Percentiles rank a stretch among this genome's conserved stretches.
Evolutionary conservation across 805 yeast species (phyloP).

Genomic region (Kockiozyma suomiensis): DNA sequence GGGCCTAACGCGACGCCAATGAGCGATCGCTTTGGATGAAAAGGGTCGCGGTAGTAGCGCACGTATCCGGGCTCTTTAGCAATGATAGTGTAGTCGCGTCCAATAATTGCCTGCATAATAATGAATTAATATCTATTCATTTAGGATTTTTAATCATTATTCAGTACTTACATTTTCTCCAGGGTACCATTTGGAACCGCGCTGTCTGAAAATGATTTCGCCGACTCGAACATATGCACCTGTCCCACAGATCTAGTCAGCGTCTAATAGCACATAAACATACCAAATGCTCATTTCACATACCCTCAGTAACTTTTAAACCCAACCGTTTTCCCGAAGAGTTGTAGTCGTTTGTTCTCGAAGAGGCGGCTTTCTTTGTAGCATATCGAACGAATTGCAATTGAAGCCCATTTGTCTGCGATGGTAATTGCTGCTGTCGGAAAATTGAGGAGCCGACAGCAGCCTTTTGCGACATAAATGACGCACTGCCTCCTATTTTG

Average conservation of each 20-base stretch:
- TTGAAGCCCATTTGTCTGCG: neutral
- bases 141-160: neutral
- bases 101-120: conserved; percentile 52
- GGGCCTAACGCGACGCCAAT: conserved; percentile 80
- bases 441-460: neutral
- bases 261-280: conserved; percentile 14
- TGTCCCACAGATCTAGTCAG: conserved; percentile 22
- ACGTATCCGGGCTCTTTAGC: conserved; percentile 94
- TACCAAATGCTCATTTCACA: conserved; percentile 37
- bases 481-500: neutral
- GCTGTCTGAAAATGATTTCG: conserved; percentile 85
- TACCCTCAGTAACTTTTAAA: conserved; percentile 81
- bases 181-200: conserved; percentile 93
- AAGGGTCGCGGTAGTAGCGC: conserved; percentile 89
- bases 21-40: conserved; percentile 89
- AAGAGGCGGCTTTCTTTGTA: conserved; percentile 91
- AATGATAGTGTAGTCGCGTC: conserved; percentile 89
- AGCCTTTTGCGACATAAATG: neutral
- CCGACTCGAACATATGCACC: conserved; percentile 67
- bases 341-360: conserved; percentile 90
- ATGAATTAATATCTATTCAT: neutral
- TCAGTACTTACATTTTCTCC: conserved; percentile 69
- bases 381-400: conserved; percentile 68
- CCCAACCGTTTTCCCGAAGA: conserved; percentile 95
- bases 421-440: neutral